Conservation (phyloP, 495 filamentous ascomycete genomes). For the Aspergillus bertholletiae region DNA sequence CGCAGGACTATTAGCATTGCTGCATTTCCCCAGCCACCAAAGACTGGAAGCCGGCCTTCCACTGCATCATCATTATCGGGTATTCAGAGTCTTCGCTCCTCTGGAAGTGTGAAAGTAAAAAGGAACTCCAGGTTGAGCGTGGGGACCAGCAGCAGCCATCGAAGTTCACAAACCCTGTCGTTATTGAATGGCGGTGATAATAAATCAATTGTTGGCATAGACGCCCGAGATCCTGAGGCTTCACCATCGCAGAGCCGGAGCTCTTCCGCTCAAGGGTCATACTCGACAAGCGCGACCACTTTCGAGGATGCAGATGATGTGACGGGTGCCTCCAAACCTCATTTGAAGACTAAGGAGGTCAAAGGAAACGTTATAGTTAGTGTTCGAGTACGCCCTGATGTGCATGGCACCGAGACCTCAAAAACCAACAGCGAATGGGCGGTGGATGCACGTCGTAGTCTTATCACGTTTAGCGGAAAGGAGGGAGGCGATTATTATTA, state of each 20-base stretch:
- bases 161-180: conserved; percentile 60
- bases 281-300: conserved; percentile 84
- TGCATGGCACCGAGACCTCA: conserved; percentile 52
- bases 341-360: conserved; percentile 51
- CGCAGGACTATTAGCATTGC: conserved; percentile 87
- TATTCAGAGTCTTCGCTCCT: conserved; percentile 21
- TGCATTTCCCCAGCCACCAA: conserved; percentile 87
- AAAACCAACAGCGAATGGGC: conserved; percentile 82
- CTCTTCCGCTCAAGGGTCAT: conserved; percentile 86
- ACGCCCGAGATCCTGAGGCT: conserved; percentile 63
- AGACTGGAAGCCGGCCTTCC: conserved; percentile 47
- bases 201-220: conserved; percentile 60
- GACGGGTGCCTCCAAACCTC: conserved; percentile 29
- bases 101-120: conserved; percentile 28
- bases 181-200: conserved; percentile 77
- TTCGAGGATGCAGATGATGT: conserved; percentile 62
- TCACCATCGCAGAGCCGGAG: conserved; percentile 85
- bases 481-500: conserved; percentile 93
- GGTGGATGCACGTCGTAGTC: conserved; percentile 77
- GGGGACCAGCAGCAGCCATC: conserved; percentile 42
- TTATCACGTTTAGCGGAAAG: conserved; percentile 79
- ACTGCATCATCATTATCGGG: conserved; percentile 37
- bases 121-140: conserved; percentile 38
- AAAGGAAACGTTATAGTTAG: conserved; percentile 98
- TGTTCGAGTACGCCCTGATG: conserved; percentile 86